Evolutionary conservation across 1,284 basidiomycete genomes (phyloP), one percentile per base, ranked within the genome.

Genomic region (Ganoderma multipileum): DNA sequence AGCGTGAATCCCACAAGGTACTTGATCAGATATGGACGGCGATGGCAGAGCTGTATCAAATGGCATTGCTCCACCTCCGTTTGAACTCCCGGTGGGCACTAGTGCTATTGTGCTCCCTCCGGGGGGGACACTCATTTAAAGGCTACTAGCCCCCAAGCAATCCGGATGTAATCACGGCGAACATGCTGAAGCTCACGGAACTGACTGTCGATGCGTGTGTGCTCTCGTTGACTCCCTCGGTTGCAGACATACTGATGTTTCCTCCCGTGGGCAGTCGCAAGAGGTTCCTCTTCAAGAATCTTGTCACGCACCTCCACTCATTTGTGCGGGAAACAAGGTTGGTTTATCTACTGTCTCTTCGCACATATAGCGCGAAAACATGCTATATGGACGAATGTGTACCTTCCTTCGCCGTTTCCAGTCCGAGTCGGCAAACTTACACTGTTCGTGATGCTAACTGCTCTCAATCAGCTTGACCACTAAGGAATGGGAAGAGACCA

Each of bases 401-500:
- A 33, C 8, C 33, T 33, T 33, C 33, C 33, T 33, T 33, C 33
- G 33, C 33, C 3, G 33, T 33, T 8, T 33, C 33, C 33, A 33
- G 8, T 33, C 33, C 33, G 4, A 33, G 8, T 33, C 8, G 4
- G 8, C 33, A 3, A 8, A 33, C n/a, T 33, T 33, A 3, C 33
- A 5, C 8, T 8, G 33, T 33, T 33, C 33, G 8, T 33, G 11
- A 55, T 44, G 47, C 30, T 47, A 8, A 64, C 23, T 12, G 16
- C 58, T 23, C 8, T 33, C 20, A 14, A 26, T 38, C 52, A 88
- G 88, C 68, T 79, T 95, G 61, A 93, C 93, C 12, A 91, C 90
- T 0, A 91, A 95, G 9, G 95, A 96, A 82, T 96, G 95, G 95
- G 91, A 93, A 89, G 80, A 84, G 23, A 84, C 91, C 0, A 90